Conservation (phyloP, 1,284 basidiomycete species). For the Ceratobasidium sp. region DNA sequence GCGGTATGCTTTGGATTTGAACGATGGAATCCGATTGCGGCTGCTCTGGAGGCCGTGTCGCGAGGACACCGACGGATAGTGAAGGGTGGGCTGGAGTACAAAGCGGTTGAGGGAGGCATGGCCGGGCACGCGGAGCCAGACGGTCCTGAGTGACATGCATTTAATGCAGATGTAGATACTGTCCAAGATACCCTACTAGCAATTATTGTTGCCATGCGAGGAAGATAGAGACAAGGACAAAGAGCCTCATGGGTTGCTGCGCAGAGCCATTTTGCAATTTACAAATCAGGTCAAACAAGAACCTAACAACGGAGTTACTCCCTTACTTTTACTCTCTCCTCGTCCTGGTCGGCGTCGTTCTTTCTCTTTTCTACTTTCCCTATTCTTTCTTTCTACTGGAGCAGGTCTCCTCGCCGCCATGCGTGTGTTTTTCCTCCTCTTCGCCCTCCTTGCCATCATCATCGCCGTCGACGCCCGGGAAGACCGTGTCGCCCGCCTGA, state of each 20-base stretch:
- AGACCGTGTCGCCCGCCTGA: conserved; percentile 27
- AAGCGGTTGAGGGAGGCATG: conserved; percentile 75
- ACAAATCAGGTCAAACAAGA: not conserved
- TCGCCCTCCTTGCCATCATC: conserved; percentile 9
- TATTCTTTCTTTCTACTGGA: conserved; percentile 55
- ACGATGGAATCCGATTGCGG: conserved; percentile 74
- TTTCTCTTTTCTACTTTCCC: conserved; percentile 57
- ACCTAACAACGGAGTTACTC: not conserved
- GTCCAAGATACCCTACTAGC: too few relatives aligned
- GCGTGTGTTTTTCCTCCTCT: conserved; percentile 44
- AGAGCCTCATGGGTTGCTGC: conserved; percentile 16
- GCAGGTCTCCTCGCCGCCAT: conserved; percentile 59
- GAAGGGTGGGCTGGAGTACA: conserved; percentile 74
- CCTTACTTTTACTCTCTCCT: not conserved
- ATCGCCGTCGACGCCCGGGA: conserved; percentile 24
- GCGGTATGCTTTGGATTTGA: conserved; percentile 82
- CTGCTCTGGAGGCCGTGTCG: conserved; percentile 57
- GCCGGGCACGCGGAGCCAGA: too few relatives aligned
- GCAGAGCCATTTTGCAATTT: not conserved
- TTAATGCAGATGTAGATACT: too few relatives aligned
- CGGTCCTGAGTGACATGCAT: too few relatives aligned
- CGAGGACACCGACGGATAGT: conserved; percentile 58
- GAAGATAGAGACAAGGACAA: conserved; percentile 24
- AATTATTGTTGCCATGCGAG: conserved; percentile 23
- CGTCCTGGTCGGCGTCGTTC: conserved; percentile 41